Percentiles rank a stretch among this genome's conserved stretches.
Evolutionary conservation across 2,329 filamentous ascomycete species (phyloP).

Genomic region (Neoscytalidium dimidiatum): DNA sequence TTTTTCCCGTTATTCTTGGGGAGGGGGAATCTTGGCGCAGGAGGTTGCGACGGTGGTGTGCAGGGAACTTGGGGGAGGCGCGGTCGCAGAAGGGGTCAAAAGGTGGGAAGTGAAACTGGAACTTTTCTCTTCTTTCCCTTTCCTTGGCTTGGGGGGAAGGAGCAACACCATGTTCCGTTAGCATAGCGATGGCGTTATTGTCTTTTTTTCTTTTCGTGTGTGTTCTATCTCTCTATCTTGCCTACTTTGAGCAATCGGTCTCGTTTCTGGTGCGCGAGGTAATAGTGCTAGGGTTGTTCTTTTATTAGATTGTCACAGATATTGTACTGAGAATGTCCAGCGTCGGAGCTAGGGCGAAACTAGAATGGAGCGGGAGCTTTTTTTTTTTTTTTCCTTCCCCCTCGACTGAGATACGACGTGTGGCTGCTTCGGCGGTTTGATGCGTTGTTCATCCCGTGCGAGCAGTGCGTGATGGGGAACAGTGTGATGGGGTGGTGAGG

Average conservation of each 20-base stretch:
- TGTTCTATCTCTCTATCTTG: not conserved
- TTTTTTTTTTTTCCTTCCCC: too few relatives aligned
- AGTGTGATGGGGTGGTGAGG: not conserved
- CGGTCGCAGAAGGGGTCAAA: not conserved
- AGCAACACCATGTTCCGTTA: not conserved
- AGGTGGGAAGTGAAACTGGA: not conserved
- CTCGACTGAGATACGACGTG: not conserved
- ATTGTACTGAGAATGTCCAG: too few relatives aligned
- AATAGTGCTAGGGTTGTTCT: not conserved
- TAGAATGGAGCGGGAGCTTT: too few relatives aligned
- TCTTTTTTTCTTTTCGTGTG: not conserved
- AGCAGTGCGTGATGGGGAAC: not conserved
- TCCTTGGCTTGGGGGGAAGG: too few relatives aligned
- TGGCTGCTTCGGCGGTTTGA: not conserved
- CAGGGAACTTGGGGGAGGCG: too few relatives aligned
- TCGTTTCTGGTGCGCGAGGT: not conserved
- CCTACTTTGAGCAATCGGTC: too few relatives aligned
- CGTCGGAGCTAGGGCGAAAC: too few relatives aligned
- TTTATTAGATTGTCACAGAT: not conserved
- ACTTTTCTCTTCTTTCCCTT: not conserved
- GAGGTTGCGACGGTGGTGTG: too few relatives aligned
- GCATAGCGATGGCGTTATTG: constrained; percentile 20
- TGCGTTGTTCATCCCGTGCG: not conserved
- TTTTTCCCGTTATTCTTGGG: too few relatives aligned
- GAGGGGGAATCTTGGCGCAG: too few relatives aligned